A percentile compares a stretch with the other conserved stretches of the same genome.
phyloP scores from a whole-genome alignment of 345 rosid genomes.

The Dipteronia sinensis region DNA sequence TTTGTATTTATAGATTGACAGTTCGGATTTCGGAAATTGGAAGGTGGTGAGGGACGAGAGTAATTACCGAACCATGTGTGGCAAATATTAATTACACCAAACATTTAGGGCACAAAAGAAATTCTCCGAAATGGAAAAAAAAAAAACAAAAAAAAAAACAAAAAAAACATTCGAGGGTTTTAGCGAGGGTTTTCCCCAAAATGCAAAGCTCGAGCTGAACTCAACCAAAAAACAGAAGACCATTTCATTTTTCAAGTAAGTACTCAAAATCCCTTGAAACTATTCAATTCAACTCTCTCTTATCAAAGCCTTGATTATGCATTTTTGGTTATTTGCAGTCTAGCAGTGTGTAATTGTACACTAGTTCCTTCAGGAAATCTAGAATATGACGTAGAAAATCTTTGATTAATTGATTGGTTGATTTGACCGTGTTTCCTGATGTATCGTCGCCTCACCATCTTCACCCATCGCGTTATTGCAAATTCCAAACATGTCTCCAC shows the following conservation, averaged over 20 bases:
- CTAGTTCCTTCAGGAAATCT: background rate
- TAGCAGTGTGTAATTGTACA: background rate
- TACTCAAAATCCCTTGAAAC: background rate
- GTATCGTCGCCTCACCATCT: slow-evolving; percentile 48
- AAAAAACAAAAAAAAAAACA: too few relatives aligned
- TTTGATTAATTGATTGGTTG: slow-evolving; percentile 2
- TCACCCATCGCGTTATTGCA: slow-evolving; percentile 33
- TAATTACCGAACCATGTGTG: background rate
- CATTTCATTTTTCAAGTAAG: background rate
- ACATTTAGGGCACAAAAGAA: background rate
- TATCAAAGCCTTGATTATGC: background rate
- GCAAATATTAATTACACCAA: background rate
- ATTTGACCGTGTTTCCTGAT: slow-evolving; percentile 30
- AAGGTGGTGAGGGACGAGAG: too few relatives aligned
- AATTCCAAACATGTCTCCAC: slow-evolving; percentile 26
- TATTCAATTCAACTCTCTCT: background rate
- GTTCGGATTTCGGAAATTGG: too few relatives aligned
- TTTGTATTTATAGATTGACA: too few relatives aligned
- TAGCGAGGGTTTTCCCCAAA: background rate
- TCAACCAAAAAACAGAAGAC: background rate
- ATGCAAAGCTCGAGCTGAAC: background rate
- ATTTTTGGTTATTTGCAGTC: background rate
- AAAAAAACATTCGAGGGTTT: background rate
- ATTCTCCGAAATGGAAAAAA: too few relatives aligned
- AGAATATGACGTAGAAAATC: slow-evolving; percentile 17